Base-by-base conservation (phyloP, 768 basidiomycete species). In the Xanthoconium stramineum region DNA sequence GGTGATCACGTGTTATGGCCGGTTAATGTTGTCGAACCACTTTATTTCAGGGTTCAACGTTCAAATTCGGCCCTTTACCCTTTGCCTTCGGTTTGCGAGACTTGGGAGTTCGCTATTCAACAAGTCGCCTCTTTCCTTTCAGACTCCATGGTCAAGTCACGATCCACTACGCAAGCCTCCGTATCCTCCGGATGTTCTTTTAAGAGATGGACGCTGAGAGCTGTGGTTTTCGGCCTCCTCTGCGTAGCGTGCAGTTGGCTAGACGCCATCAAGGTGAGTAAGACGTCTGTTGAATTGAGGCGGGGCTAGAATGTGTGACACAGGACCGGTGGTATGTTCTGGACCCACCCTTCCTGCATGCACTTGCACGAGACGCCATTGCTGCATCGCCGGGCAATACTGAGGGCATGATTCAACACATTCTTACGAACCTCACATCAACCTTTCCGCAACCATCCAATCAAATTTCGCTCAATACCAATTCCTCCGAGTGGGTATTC, bases 241-340 rank as follows among this genome's bases (percentile, higher is more conserved):
- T 67, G 60, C 42, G 72, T 72, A 9, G 60, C 74, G 4, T 83
- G 76, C 47, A 60, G 75, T 19, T 83, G 76, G 75, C 68, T 89
- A 38, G 88, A 89, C 65, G 72, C 73, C 13, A 83, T 88, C 65
- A 88, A 86, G 76, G 87, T 86, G 52, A 32, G 76, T n/a, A 13
- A 3, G 9, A 24, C 2, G 8, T 15, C 1, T 53, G 3, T 51
- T 33, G 32, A 42, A 14, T 28, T 29, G 19, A 19, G 10, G 9
- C 32, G 40, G 3, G 13, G 47, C 48, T 60, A 15, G 17, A 52
- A 40, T 14, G 30, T 24, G 44, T 17, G 14, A 17, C 28, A 35
- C 57, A 95, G 94, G 79, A 88, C 46, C 83, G 84, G 54, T 98
- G 88, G 84, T 98, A 96, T 71, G 83, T 94, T 55, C 82, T 98